Conservation (phyloP, 2,329 filamentous ascomycete genomes). For the Cryphonectria parasitica region DNA sequence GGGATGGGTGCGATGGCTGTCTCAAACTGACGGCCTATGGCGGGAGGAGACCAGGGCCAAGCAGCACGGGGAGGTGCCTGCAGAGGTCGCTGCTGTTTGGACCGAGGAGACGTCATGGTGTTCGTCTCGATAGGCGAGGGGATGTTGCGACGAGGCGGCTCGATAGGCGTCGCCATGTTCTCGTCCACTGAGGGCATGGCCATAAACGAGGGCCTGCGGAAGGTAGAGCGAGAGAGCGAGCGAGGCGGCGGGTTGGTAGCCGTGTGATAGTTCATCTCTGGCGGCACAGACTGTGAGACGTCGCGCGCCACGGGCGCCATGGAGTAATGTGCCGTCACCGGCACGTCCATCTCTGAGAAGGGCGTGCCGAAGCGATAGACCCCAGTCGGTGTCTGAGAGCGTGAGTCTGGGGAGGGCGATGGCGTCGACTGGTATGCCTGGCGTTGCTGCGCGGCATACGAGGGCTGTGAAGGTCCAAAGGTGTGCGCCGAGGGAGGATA, state of each 20-base stretch:
- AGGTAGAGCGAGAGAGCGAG: slow-evolving; percentile 59
- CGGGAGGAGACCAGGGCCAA: slow-evolving; percentile 56
- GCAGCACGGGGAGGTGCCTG: slow-evolving; percentile 58
- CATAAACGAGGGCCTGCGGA: slow-evolving; percentile 68
- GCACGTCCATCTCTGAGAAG: slow-evolving; percentile 88
- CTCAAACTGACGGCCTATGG: slow-evolving; percentile 50
- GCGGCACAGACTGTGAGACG: slow-evolving; percentile 86
- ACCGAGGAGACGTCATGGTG: slow-evolving; percentile 41
- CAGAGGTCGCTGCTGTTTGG: slow-evolving; percentile 45
- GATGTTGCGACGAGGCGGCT: slow-evolving; percentile 39
- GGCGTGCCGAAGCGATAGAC: slow-evolving; percentile 83
- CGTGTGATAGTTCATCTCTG: slow-evolving; percentile 82
- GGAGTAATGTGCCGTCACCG: slow-evolving; percentile 70
- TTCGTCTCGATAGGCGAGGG: slow-evolving; percentile 41
- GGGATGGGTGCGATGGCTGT: slow-evolving; percentile 47
- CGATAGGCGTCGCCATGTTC: slow-evolving; percentile 52
- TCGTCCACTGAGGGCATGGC: slow-evolving; percentile 73
- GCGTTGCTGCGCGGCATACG: slow-evolving; percentile 24
- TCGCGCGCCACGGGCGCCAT: slow-evolving; percentile 76
- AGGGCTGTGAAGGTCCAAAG: slow-evolving; percentile 23
- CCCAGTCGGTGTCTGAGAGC: slow-evolving; percentile 52
- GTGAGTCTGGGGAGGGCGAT: slow-evolving; percentile 53
- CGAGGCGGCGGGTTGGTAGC: slow-evolving; percentile 44
- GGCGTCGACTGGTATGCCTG: slow-evolving; percentile 29
- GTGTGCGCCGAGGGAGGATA: slow-evolving; percentile 30